phyloP scores from a whole-genome alignment of 1,284 basidiomycete species.

The Mycena citricolor region DNA sequence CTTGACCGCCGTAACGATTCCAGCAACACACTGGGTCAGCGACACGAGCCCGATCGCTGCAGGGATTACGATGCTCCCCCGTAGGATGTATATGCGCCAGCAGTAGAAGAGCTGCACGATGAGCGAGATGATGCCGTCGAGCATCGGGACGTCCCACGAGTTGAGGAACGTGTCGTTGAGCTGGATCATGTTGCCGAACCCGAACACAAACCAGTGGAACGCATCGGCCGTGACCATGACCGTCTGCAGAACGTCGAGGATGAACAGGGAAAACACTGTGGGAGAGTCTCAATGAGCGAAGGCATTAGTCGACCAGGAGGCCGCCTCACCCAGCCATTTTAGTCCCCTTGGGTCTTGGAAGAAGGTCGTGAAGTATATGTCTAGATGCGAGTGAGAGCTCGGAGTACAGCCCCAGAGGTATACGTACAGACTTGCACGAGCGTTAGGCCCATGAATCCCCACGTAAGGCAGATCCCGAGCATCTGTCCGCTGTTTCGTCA shows the following conservation, averaged over 20 bases:
- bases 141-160: constrained; percentile 25
- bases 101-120: constrained; percentile 24
- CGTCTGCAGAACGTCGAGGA: constrained; percentile 23
- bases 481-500: too few relatives aligned
- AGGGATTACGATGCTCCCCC: constrained; percentile 7
- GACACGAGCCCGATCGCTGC: constrained; percentile 13
- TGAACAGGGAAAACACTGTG: constrained; percentile 22
- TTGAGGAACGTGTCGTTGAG: constrained; percentile 25
- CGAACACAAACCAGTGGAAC: constrained; percentile 26
- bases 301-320: too few relatives aligned
- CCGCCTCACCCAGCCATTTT: too few relatives aligned
- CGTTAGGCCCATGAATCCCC: not conserved
- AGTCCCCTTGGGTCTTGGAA: not conserved
- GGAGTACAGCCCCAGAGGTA: too few relatives aligned
- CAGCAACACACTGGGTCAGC: constrained; percentile 17
- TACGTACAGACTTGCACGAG: not conserved
- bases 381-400: too few relatives aligned
- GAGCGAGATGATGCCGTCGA: constrained; percentile 22
- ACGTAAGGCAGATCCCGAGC: constrained; percentile 2
- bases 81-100: constrained; percentile 20
- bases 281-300: too few relatives aligned
- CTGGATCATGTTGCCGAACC: constrained; percentile 17
- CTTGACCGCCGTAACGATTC: constrained; percentile 15
- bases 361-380: constrained; percentile 1
- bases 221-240: constrained; percentile 23